Conservation (phyloP, 805 yeast genomes). For the Blastobotrys americana region DNA sequence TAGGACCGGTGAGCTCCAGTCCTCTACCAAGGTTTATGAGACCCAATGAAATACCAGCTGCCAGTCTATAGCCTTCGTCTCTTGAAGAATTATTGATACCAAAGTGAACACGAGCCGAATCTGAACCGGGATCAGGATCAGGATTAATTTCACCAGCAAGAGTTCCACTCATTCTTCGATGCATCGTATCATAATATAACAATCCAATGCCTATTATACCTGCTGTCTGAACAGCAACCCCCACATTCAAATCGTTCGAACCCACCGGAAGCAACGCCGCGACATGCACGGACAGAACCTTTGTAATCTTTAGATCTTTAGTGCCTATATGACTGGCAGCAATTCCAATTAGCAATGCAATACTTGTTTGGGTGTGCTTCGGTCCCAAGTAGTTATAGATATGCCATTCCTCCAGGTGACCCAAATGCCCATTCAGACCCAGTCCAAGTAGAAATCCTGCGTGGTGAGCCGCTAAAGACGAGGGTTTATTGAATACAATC, state of each 20-base stretch:
- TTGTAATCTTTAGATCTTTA: constrained; percentile 80
- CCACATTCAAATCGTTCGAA: constrained; percentile 81
- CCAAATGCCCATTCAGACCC: constrained; percentile 86
- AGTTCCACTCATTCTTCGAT: constrained; percentile 78
- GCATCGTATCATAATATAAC: constrained; percentile 68
- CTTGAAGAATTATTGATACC: too few species aligned
- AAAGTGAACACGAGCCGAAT: too few species aligned
- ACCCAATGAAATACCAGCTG: constrained; percentile 87
- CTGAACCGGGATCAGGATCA: constrained; percentile 2
- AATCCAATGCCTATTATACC: constrained; percentile 88
- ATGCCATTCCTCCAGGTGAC: constrained; percentile 88
- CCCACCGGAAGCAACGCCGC: constrained; percentile 87
- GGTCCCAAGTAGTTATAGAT: constrained; percentile 89
- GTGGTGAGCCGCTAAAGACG: constrained; percentile 67
- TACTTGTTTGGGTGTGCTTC: constrained; percentile 74
- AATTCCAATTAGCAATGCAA: constrained; percentile 85
- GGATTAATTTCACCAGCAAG: constrained; percentile 54
- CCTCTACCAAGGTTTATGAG: constrained; percentile 76
- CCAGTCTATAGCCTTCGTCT: constrained; percentile 68
- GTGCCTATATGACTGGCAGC: constrained; percentile 80
- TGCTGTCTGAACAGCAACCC: constrained; percentile 78
- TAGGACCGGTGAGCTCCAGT: constrained; percentile 47
- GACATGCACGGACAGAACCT: constrained; percentile 87
- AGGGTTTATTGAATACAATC: constrained; percentile 82
- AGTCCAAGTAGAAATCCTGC: constrained; percentile 92